Conservation (phyloP, 257 asterid genomes). For the Salvia splendens region DNA sequence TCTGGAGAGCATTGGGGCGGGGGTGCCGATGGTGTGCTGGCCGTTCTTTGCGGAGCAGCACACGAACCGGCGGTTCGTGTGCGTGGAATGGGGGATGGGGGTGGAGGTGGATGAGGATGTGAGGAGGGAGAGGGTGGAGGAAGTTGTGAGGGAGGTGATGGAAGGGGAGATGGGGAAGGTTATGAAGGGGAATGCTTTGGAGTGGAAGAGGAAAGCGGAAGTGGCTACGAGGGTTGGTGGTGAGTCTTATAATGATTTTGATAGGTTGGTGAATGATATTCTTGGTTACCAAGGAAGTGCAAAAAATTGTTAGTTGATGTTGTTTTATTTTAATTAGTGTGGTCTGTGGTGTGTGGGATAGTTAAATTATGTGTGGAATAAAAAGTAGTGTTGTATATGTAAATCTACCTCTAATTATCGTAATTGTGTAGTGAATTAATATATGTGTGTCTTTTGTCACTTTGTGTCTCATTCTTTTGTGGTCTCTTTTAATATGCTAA, state of each 20-base stretch:
- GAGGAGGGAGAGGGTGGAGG: conserved; percentile 35
- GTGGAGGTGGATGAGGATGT: conserved; percentile 41
- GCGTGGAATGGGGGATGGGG: conserved; percentile 44
- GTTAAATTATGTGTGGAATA: too few relatives aligned
- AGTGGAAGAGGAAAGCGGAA: conserved; percentile 37
- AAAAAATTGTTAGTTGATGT: too few relatives aligned
- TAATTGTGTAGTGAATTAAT: too few relatives aligned
- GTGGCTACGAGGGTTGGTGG: conserved; percentile 37
- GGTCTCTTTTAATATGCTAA: too few relatives aligned
- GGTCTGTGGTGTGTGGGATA: too few relatives aligned
- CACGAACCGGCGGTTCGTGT: conserved; percentile 35
- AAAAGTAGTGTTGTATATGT: too few relatives aligned
- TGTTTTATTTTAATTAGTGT: too few relatives aligned
- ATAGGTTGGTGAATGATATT: conserved; percentile 18
- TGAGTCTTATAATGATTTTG: conserved; percentile 33
- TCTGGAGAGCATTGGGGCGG: conserved; percentile 34
- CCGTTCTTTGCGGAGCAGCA: conserved; percentile 53
- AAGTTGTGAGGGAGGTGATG: conserved; percentile 44
- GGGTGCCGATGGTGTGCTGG: conserved; percentile 49
- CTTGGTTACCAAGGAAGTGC: too few relatives aligned
- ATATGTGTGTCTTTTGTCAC: too few relatives aligned
- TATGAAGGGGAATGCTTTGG: conserved; percentile 36
- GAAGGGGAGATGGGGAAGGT: conserved; percentile 39
- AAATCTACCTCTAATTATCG: too few relatives aligned
- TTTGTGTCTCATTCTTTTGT: too few relatives aligned